Evolutionary conservation across 768 basidiomycete genomes (phyloP).

Genomic region (Leccinum truebloodii): DNA sequence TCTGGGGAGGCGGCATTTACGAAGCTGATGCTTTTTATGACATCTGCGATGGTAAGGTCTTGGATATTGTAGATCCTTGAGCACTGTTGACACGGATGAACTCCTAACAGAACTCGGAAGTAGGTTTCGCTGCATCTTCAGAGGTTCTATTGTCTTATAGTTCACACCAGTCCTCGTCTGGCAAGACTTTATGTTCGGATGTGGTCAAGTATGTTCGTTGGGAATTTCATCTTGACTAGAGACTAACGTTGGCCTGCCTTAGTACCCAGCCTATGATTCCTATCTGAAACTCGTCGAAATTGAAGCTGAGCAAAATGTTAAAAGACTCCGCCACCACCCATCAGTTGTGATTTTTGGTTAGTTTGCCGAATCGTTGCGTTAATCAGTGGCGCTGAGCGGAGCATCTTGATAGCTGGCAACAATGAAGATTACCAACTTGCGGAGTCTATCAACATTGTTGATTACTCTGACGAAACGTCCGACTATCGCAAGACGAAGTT

Average conservation of each 20-base stretch:
- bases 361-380: conserved; percentile 21
- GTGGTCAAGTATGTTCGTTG: conserved; percentile 67
- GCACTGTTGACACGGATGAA: conserved; percentile 4
- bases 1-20: conserved; percentile 96
- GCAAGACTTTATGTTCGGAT: conserved; percentile 98
- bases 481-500: conserved; percentile 87
- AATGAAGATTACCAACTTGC: conserved; percentile 92
- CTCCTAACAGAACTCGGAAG: conserved; percentile 60
- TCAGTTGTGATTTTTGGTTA: conserved; percentile 85
- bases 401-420: conserved; percentile 59
- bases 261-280: conserved; percentile 89
- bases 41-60: conserved; percentile 67
- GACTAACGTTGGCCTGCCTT: conserved; percentile 10
- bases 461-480: conserved; percentile 82
- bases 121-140: conserved; percentile 35
- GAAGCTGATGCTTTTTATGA: conserved; percentile 82
- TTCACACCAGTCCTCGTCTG: conserved; percentile 73
- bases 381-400: conserved; percentile 2
- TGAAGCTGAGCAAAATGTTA: conserved; percentile 86
- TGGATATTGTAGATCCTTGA: neutral
- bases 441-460: conserved; percentile 74
- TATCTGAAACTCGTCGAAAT: conserved; percentile 70
- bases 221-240: neutral
- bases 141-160: conserved; percentile 10
- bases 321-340: conserved; percentile 82